Evolutionary conservation across 495 filamentous ascomycete genomes (phyloP).

Genomic region (Cladorrhinum samala): DNA sequence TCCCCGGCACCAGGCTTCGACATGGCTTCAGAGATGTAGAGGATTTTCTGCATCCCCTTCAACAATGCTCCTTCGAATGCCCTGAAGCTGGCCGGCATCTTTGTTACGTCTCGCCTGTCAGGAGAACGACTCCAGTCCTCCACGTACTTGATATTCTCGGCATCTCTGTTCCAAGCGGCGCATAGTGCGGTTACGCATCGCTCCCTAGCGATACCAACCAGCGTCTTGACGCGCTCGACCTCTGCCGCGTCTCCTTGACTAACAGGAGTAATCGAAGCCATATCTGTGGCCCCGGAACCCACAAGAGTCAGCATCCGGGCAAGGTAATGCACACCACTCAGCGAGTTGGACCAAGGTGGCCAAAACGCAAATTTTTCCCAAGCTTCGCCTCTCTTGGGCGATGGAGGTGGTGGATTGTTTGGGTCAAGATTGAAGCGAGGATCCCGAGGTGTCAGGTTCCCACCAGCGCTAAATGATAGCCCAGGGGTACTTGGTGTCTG

Average conservation of each 20-base stretch:
- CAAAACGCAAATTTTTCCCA: slow-evolving; percentile 98
- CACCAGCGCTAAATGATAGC: slow-evolving; percentile 18
- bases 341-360: slow-evolving; percentile 84
- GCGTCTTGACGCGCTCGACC: slow-evolving; percentile 58
- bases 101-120: slow-evolving; percentile 76
- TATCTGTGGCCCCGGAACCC: slow-evolving; percentile 77
- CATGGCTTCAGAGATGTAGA: slow-evolving; percentile 82
- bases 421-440: slow-evolving; percentile 73
- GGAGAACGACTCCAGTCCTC: slow-evolving; percentile 84
- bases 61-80: slow-evolving; percentile 74
- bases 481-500: slow-evolving; percentile 64
- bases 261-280: slow-evolving; percentile 66
- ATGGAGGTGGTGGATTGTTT: slow-evolving; percentile 69
- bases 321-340: slow-evolving; percentile 83
- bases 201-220: slow-evolving; percentile 76
- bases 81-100: slow-evolving; percentile 78
- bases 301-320: slow-evolving; percentile 71
- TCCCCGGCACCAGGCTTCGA: slow-evolving; percentile 58
- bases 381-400: slow-evolving; percentile 65
- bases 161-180: slow-evolving; percentile 80
- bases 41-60: slow-evolving; percentile 80
- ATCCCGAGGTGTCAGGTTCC: slow-evolving; percentile 47
- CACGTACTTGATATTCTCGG: slow-evolving; percentile 78
- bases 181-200: slow-evolving; percentile 74
- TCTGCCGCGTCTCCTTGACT: slow-evolving; percentile 49